Evolutionary conservation across 1,139 yeast species (phyloP), one percentile per base, ranked within the genome.

Genomic region (Yamadazyma triangularis): DNA sequence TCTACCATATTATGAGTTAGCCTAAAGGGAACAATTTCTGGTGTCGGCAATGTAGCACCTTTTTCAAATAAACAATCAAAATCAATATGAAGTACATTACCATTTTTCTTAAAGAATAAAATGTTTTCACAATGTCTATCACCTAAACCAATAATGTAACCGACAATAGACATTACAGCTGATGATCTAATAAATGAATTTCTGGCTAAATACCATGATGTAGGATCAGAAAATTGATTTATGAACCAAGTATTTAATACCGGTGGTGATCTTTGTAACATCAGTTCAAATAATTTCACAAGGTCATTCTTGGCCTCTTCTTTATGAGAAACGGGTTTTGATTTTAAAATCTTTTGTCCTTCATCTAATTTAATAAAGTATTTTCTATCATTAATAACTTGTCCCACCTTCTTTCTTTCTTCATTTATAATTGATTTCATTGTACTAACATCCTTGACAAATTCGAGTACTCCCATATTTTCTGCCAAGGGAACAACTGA

Each of bases 111-210:
- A 48, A 82, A 75, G 29, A 91, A 64, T 33, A 93, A 58, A 15
- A 93, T 76, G 50, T 93, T 93, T 50, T 93, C 98, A 47, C 95
- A 85, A 52, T 93, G 99, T 19, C 99, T 69, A 56, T 93, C 99
- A 13, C 99, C 99, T 30, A 93, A 69, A 5, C 95, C 93, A 27
- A 83, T 67, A 34, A 91, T 78, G 51, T 85, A 87, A 0, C 99
- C 98, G 6, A 91, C 95, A 66, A 93, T 88, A 0, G 97, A 89
- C 98, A 93, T 93, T 0, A 89, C 98, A 0, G 97, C 96, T 16
- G 86, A 64, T 0, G 96, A 79, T 32, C 95, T 66, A 0, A 86
- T 78, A 51, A 76, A 93, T 16, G 70, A 64, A 29, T 79, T 79
- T 35, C 97, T 64, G 1, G 93, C 86, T 30, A 72, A 70, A 40